These are phyloP conservation scores for Coniferiporia sulphurascens DNA, from an alignment of 1,284 basidiomycete species.

Conservation along the genomic window DNA sequence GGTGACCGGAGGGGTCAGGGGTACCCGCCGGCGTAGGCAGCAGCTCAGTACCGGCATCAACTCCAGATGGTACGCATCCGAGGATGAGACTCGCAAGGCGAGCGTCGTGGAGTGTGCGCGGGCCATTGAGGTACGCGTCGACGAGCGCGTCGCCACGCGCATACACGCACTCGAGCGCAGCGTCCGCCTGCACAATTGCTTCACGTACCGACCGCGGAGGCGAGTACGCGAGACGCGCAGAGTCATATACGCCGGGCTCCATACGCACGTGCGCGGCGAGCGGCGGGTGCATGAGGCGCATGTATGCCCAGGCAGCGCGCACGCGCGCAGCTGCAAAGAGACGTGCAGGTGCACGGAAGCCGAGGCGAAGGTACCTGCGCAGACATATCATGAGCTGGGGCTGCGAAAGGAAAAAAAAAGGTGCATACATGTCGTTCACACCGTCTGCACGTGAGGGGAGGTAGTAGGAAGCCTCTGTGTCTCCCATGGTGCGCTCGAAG, in stretches of 20 bases:
- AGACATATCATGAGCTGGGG: background rate
- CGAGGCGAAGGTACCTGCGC: constrained; percentile 64
- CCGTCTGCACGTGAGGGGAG: constrained; percentile 67
- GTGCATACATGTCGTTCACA: constrained; percentile 75
- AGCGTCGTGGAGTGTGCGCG: constrained; percentile 63
- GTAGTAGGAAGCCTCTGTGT: constrained; percentile 68
- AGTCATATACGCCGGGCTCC: constrained; percentile 47
- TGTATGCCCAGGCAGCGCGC: constrained; percentile 60
- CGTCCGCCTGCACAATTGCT: constrained; percentile 8
- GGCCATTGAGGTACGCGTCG: constrained; percentile 66
- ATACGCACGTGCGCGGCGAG: constrained; percentile 57
- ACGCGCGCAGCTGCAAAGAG: constrained; percentile 45
- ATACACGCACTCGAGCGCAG: background rate
- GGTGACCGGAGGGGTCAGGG: constrained; percentile 11
- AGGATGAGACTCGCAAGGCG: constrained; percentile 69
- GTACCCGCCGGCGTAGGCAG: constrained; percentile 30
- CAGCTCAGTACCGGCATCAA: constrained; percentile 22
- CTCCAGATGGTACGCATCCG: constrained; percentile 36
- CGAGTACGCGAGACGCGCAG: constrained; percentile 57
- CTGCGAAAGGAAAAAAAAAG: constrained; percentile 1
- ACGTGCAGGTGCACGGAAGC: constrained; percentile 44
- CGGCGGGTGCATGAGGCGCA: constrained; percentile 62
- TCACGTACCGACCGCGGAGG: constrained; percentile 11
- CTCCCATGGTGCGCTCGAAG: constrained; percentile 48
- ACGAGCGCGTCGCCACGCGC: constrained; percentile 41